phyloP scores from a whole-genome alignment of 1,284 basidiomycete genomes.

The Lignosus rhinocerotis region DNA sequence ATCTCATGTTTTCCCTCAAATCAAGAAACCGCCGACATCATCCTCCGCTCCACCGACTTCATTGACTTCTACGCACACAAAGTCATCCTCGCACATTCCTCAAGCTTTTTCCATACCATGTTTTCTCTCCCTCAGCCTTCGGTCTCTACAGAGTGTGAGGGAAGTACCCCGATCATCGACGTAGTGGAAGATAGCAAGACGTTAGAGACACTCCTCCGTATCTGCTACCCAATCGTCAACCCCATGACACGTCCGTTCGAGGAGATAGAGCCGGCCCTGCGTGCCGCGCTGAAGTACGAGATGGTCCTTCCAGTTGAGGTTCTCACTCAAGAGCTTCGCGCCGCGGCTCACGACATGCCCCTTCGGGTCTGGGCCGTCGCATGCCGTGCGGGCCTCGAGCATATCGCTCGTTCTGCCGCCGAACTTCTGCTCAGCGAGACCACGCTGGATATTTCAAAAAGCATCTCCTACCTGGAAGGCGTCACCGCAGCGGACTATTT shows the following conservation, averaged over 20 bases:
- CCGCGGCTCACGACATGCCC: neutral
- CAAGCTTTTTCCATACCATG: slow-evolving; percentile 41
- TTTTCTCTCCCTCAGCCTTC: slow-evolving; percentile 33
- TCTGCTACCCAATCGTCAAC: slow-evolving; percentile 39
- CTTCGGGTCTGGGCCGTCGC: slow-evolving; percentile 18
- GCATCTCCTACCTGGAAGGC: neutral
- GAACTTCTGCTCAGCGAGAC: neutral
- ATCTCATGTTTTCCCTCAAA: neutral
- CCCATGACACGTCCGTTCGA: slow-evolving; percentile 12
- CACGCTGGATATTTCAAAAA: neutral
- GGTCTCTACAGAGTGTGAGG: neutral
- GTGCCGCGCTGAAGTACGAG: slow-evolving; percentile 24
- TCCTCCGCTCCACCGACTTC: slow-evolving; percentile 38
- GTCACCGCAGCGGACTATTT: slow-evolving; percentile 20
- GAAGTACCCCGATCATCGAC: slow-evolving; percentile 20
- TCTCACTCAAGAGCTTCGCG: slow-evolving; percentile 5
- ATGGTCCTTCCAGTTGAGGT: slow-evolving; percentile 17
- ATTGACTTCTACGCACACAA: slow-evolving; percentile 38
- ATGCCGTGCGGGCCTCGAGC: slow-evolving; percentile 6
- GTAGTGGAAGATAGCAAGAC: slow-evolving; percentile 36
- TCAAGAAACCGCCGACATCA: slow-evolving; percentile 12
- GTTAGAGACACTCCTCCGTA: slow-evolving; percentile 37
- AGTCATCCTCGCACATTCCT: slow-evolving; percentile 42
- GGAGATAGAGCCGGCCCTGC: slow-evolving; percentile 9
- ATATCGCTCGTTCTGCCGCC: slow-evolving; percentile 11